Evolutionary conservation across 2,329 filamentous ascomycete species (phyloP).

Genomic region (Fusarium haematococcum): DNA sequence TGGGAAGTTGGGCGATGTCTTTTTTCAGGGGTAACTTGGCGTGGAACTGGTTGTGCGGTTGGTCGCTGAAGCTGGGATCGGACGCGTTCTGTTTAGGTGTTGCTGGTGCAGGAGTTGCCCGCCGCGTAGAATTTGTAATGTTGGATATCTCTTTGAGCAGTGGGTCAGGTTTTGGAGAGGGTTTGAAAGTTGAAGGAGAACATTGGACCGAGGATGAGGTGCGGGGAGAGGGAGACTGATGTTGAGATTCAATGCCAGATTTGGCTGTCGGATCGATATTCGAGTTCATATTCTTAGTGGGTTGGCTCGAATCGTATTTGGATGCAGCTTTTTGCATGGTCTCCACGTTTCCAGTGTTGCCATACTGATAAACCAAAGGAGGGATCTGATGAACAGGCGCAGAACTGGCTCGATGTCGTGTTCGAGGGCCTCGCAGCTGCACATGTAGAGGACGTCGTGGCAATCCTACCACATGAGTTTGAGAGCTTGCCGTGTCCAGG

Average conservation of each 20-base stretch:
- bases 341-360: neutral
- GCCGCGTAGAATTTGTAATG: neutral
- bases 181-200: neutral
- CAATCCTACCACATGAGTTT: slow-evolving; percentile 44
- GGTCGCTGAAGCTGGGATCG: neutral
- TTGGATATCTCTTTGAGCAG: neutral
- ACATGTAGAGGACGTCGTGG: slow-evolving; percentile 42
- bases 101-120: neutral
- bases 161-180: neutral
- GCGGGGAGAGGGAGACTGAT: neutral
- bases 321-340: neutral
- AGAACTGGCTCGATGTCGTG: slow-evolving; percentile 9
- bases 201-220: neutral
- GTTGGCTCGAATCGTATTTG: too few species aligned
- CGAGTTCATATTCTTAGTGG: neutral
- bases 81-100: neutral
- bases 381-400: slow-evolving; percentile 1
- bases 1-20: neutral
- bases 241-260: neutral
- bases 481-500: slow-evolving; percentile 35
- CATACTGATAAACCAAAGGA: neutral
- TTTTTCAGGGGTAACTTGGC: neutral
- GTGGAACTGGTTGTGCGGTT: neutral
- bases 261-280: neutral
- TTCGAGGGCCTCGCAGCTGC: slow-evolving; percentile 27